These are phyloP conservation scores for Plasmodium inui DNA, from an alignment of 169 alveolate species.

Conservation along the genomic window DNA sequence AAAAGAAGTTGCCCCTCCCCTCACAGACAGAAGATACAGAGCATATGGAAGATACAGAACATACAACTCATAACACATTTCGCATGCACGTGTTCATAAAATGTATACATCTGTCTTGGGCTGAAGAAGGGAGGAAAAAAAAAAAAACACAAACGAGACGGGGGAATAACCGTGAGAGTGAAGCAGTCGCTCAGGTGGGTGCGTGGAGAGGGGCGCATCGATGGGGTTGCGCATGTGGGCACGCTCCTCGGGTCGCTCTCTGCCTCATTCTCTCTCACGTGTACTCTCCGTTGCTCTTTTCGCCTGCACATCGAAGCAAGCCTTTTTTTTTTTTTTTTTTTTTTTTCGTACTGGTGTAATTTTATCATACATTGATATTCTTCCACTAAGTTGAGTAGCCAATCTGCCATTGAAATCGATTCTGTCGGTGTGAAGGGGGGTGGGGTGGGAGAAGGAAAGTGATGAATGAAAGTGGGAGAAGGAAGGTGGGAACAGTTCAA, in stretches of 20 bases:
- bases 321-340: neutral
- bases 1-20: neutral
- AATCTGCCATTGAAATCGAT: conserved; percentile 75
- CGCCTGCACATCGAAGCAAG: neutral
- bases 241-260: neutral
- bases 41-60: neutral
- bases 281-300: neutral
- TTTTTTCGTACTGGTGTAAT: conserved; percentile 75
- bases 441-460: neutral
- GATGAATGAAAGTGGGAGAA: neutral
- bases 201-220: neutral
- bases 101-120: conserved; percentile 16
- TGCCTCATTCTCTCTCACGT: neutral
- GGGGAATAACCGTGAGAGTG: neutral
- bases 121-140: neutral
- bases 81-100: neutral
- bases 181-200: neutral
- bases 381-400: conserved; percentile 72
- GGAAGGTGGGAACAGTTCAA: neutral
- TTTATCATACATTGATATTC: conserved; percentile 78
- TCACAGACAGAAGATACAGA: neutral
- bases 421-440: neutral
- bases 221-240: neutral
- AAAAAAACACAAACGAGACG: neutral
- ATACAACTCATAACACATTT: neutral